These are phyloP conservation scores for Candida takata DNA, from an alignment of 805 yeast species.

Conservation along the genomic window DNA sequence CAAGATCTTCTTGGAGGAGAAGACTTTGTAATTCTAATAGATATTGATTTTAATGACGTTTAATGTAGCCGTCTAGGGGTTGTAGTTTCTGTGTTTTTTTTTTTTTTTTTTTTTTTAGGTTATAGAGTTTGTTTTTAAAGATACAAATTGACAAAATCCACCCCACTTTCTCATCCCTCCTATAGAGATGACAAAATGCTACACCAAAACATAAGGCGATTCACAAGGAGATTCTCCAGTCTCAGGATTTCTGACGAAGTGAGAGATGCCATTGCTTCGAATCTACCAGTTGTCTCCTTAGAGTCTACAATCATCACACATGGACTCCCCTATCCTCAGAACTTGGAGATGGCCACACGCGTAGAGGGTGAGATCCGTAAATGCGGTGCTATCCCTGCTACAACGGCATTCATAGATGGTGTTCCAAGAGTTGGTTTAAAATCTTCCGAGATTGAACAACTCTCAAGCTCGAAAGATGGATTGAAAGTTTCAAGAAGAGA, in stretches of 20 bases:
- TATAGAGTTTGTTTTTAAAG: too few species aligned
- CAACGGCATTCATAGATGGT: slow-evolving; percentile 73
- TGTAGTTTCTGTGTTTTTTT: too few species aligned
- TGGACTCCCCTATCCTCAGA: slow-evolving; percentile 79
- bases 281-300: slow-evolving; percentile 68
- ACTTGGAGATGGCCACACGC: slow-evolving; percentile 59
- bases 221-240: slow-evolving; percentile 4
- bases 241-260: slow-evolving; percentile 42
- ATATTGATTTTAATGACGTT: neutral
- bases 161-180: too few species aligned
- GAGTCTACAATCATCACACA: slow-evolving; percentile 88
- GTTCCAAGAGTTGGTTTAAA: slow-evolving; percentile 62
- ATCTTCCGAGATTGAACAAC: slow-evolving; percentile 36
- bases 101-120: too few species aligned
- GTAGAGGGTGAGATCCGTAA: slow-evolving; percentile 59
- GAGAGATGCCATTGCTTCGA: slow-evolving; percentile 48
- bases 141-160: too few species aligned
- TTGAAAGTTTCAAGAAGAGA: slow-evolving; percentile 77
- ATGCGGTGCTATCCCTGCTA: slow-evolving; percentile 74
- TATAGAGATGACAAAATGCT: too few species aligned
- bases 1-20: slow-evolving; percentile 83
- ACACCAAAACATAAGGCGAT: neutral
- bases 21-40: slow-evolving; percentile 37
- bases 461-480: slow-evolving; percentile 32
- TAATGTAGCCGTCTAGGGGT: too few species aligned